Evolutionary conservation across 164 flowering plant species (phyloP).

Genomic region (Piper betle): DNA sequence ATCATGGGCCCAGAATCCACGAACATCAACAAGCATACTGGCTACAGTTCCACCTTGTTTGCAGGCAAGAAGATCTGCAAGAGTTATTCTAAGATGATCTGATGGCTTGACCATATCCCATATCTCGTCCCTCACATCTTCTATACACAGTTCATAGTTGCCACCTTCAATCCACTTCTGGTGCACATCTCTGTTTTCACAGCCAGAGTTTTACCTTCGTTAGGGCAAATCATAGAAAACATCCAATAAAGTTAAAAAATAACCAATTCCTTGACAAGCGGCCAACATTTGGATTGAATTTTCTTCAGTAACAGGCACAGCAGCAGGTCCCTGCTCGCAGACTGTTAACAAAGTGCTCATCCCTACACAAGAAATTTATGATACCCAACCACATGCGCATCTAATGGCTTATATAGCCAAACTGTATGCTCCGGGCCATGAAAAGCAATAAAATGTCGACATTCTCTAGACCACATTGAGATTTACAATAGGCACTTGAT

Average conservation of each 20-base stretch:
- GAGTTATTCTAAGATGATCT: conserved; percentile 63
- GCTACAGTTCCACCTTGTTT: conserved; percentile 98
- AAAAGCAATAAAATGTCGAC: no score
- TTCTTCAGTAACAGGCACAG: no score
- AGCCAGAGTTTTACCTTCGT: neutral
- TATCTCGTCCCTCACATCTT: conserved; percentile 91
- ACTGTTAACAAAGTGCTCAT: no score
- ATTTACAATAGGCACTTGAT: neutral
- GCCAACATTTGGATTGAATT: no score
- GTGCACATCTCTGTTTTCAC: conserved; percentile 70
- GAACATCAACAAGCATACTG: conserved; percentile 95
- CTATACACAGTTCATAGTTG: conserved; percentile 90
- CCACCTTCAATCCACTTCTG: conserved; percentile 99
- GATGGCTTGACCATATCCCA: conserved; percentile 99
- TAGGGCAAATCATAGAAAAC: neutral
- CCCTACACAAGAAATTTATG: no score
- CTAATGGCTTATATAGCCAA: no score
- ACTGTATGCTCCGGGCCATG: no score
- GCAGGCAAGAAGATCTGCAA: conserved; percentile 65
- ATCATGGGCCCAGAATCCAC: conserved; percentile 99
- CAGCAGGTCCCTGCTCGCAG: no score
- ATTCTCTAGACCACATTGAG: no score
- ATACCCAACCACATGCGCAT: no score
- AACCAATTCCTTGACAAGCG: no score
- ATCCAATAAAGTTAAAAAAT: no score